Percentiles rank a stretch among this genome's conserved stretches.
Evolutionary conservation across 257 asterid genomes (phyloP).

Genomic region (Solanum pimpinellifolium): DNA sequence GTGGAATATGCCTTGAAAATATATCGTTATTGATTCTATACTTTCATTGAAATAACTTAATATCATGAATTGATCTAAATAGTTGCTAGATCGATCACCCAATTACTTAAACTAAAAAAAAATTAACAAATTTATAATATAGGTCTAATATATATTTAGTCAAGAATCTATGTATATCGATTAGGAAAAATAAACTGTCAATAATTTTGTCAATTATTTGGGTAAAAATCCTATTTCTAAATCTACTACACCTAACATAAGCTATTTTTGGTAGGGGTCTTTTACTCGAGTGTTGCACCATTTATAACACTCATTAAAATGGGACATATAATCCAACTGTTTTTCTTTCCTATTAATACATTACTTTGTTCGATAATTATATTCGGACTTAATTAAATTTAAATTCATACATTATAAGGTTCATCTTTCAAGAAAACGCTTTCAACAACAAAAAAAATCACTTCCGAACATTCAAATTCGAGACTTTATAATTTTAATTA

Average conservation of each 20-base stretch:
- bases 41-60: not conserved
- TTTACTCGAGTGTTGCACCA: not conserved
- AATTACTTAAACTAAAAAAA: not conserved
- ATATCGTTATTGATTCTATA: not conserved
- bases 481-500: not conserved
- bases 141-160: not conserved
- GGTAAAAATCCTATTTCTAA: not conserved
- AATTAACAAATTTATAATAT: not conserved
- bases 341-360: not conserved
- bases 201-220: not conserved
- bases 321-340: not conserved
- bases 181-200: not conserved
- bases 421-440: not conserved
- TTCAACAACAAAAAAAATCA: no score
- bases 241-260: not conserved
- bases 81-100: not conserved
- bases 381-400: accelerated
- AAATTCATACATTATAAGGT: accelerated
- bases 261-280: not conserved
- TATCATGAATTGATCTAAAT: not conserved
- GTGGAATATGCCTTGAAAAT: not conserved
- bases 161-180: not conserved
- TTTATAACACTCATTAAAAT: not conserved
- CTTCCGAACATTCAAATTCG: accelerated
- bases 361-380: not conserved